A percentile compares a stretch with the other conserved stretches of the same genome.
Conservation (phyloP, 345 rosid genomes). For the Eucalyptus guilfoylei region DNA sequence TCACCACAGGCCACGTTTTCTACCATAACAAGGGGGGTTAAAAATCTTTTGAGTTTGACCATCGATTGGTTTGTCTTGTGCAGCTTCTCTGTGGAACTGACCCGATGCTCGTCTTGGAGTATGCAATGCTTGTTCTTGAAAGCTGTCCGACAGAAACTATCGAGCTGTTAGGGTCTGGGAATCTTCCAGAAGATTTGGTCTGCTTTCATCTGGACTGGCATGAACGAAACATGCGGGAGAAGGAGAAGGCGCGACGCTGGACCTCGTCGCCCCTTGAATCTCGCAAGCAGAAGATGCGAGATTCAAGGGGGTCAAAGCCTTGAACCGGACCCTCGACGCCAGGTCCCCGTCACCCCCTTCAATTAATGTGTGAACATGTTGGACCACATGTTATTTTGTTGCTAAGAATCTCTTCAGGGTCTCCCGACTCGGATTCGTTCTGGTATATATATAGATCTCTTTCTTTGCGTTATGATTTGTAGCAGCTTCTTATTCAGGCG, state of each 20-base stretch:
- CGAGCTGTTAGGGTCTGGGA: conserved; percentile 79
- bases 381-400: background rate
- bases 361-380: background rate
- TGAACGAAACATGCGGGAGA: conserved; percentile 86
- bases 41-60: background rate
- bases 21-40: background rate
- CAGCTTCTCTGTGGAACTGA: conserved; percentile 90
- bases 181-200: conserved; percentile 89
- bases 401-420: background rate
- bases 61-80: background rate
- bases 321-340: background rate
- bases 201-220: conserved; percentile 86
- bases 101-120: conserved; percentile 93
- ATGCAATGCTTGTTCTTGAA: conserved; percentile 83
- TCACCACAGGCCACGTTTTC: background rate
- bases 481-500: background rate
- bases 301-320: too few species aligned
- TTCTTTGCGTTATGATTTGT: background rate
- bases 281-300: background rate
- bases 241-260: background rate
- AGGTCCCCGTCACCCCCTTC: rapidly evolving
- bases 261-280: background rate
- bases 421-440: background rate
- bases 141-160: conserved; percentile 88
- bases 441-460: background rate